Conservation (phyloP, 2,329 filamentous ascomycete genomes). For the Pseudophaeomoniella oleicola region DNA sequence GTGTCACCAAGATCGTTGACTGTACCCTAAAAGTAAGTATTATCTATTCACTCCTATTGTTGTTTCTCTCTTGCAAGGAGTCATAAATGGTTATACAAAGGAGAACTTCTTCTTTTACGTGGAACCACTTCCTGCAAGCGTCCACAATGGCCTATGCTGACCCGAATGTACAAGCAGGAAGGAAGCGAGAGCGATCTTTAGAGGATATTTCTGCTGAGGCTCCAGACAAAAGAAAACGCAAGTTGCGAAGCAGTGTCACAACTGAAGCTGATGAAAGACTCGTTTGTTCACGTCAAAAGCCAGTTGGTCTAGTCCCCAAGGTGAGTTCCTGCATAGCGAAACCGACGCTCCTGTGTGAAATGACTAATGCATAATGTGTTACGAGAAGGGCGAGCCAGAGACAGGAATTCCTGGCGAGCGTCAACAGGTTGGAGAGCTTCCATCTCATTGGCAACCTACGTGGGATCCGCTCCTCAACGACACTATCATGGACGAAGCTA, state of each 20-base stretch:
- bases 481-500: constrained; percentile 13
- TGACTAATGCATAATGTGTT: too few species aligned
- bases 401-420: too few species aligned
- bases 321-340: too few species aligned
- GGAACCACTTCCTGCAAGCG: background rate
- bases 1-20: background rate
- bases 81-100: background rate
- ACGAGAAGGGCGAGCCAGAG: too few species aligned
- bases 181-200: background rate
- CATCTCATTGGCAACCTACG: too few species aligned
- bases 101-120: background rate
- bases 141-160: background rate
- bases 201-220: background rate
- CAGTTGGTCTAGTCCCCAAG: too few species aligned
- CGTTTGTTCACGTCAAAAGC: too few species aligned
- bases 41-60: background rate
- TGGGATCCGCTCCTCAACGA: too few species aligned
- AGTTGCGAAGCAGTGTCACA: too few species aligned
- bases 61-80: background rate
- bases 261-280: too few species aligned
- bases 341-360: too few species aligned
- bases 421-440: too few species aligned
- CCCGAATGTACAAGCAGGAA: background rate
- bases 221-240: background rate
- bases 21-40: background rate